Conservation (phyloP, 208 protist genomes). For the Trypanosoma platydactyli region DNA sequence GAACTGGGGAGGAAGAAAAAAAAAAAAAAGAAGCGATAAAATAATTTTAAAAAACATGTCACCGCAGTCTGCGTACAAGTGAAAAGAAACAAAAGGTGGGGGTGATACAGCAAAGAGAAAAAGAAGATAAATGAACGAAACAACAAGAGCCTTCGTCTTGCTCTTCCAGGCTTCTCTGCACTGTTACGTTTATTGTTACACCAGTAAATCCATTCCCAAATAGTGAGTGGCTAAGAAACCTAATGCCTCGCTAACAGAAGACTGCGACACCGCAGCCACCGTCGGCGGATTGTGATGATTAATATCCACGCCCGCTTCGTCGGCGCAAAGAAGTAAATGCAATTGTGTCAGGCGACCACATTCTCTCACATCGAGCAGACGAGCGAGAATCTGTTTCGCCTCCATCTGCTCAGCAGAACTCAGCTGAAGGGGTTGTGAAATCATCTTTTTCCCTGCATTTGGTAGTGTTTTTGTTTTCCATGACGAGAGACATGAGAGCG, state of each 20-base stretch:
- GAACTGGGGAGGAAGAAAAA: too few species aligned
- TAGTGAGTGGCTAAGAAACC: constrained; percentile 16
- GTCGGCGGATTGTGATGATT: too few species aligned
- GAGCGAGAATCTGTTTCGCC: constrained; percentile 6
- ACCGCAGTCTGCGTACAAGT: too few species aligned
- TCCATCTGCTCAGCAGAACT: constrained; percentile 12
- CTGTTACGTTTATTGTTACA: neutral
- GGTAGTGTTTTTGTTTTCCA: neutral
- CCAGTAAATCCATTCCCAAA: neutral
- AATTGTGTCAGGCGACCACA: neutral
- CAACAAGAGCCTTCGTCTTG: too few species aligned
- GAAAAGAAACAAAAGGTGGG: too few species aligned
- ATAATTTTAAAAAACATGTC: constrained; percentile 21
- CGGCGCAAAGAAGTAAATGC: constrained; percentile 8
- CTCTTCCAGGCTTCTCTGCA: too few species aligned
- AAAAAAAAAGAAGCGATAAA: constrained; percentile 20
- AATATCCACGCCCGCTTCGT: neutral
- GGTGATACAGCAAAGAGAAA: too few species aligned
- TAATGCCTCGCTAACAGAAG: constrained; percentile 24
- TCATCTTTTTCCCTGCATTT: neutral
- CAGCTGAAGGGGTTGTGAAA: neutral
- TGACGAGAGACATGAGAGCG: constrained; percentile 23
- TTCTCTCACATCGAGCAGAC: constrained; percentile 1
- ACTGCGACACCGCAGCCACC: neutral
- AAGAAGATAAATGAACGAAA: too few species aligned